Evolutionary conservation across 1,284 basidiomycete species (phyloP), one percentile per base, ranked within the genome.

Genomic region (Taiwanofungus camphoratus): DNA sequence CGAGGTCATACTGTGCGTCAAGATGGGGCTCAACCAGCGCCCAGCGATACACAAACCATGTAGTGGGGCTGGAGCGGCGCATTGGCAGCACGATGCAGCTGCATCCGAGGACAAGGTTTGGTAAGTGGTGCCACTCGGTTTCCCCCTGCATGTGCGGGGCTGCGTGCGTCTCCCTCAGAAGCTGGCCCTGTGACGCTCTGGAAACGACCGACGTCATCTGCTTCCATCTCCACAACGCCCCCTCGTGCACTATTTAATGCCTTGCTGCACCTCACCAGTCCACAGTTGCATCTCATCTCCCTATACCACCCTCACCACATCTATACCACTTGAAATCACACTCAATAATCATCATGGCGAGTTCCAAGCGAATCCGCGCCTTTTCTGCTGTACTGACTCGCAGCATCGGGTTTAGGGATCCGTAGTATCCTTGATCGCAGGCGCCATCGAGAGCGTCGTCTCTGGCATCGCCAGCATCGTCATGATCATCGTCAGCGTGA

Each of bases 361-460:
- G 45, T 35, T 15, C 27, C 18, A 19, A 9, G 15, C 1, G 18
- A 1, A 11, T 3, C 15, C 12, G 9, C 13, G 8, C 37, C 24
- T 19, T 2, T 5, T 15, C 22, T 21, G 22, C 23, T 18, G 13
- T 20, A 13, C 4, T 18, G n/a, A 16, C 39, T 22, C 4, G 20
- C 19, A 8, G 7, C 13, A 7, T 3, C 12, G 8, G 2, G 4
- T 4, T 4, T 35, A 81, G 79, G 79, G 79, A 27, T 69, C 76
- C n/a, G 67, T 82, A 36, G 64, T 82, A 55, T 79, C 77, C 53
- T 73, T 79, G 31, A 82, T 82, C 42, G 79, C 75, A 18, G 51
- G 59, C 41, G 77, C 68, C 21, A 75, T 82, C 47, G 74, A 72
- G 42, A 63, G 74, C 48, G 59, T 83, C 45, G 69, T 82, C 54